Conservation (phyloP, 2,329 filamentous ascomycete species). For the Arthrobotrys sphaeroides region DNA sequence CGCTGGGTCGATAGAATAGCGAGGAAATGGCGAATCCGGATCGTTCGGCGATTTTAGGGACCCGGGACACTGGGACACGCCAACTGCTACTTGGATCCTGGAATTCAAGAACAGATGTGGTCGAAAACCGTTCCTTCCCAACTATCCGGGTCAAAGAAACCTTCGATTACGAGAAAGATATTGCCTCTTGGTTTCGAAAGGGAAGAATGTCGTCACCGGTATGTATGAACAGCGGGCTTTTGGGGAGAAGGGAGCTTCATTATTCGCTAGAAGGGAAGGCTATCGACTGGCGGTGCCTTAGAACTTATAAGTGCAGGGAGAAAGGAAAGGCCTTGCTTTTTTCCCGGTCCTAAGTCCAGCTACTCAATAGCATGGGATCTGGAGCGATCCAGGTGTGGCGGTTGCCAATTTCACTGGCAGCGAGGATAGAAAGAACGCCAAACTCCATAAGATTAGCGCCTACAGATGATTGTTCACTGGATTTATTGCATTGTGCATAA, state of each 20-base stretch:
- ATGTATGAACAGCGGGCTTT: slow-evolving; percentile 24
- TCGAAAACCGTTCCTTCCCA: neutral
- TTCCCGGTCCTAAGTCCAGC: slow-evolving; percentile 26
- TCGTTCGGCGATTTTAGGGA: slow-evolving; percentile 53
- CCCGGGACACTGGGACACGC: slow-evolving; percentile 50
- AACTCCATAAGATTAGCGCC: slow-evolving; percentile 28
- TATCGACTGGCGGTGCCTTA: slow-evolving; percentile 35
- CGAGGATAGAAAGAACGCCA: slow-evolving; percentile 7
- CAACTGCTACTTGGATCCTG: slow-evolving; percentile 38
- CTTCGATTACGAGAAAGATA: slow-evolving; percentile 4
- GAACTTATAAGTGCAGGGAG: slow-evolving; percentile 41
- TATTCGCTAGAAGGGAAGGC: slow-evolving; percentile 23
- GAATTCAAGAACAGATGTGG: slow-evolving; percentile 20
- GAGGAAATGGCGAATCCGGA: slow-evolving; percentile 52
- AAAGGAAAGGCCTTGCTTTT: slow-evolving; percentile 32
- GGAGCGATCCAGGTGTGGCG: slow-evolving; percentile 46
- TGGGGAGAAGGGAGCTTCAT: slow-evolving; percentile 14
- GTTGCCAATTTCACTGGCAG: slow-evolving; percentile 20
- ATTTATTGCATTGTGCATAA: neutral
- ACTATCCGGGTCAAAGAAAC: neutral
- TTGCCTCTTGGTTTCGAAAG: neutral
- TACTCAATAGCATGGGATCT: slow-evolving; percentile 35
- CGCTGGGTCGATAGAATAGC: slow-evolving; percentile 42
- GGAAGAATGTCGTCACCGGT: neutral
- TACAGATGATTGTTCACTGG: neutral